Evolutionary conservation across 768 basidiomycete genomes (phyloP), one percentile per base, ranked within the genome.

Genomic region (Mycena polygramma): DNA sequence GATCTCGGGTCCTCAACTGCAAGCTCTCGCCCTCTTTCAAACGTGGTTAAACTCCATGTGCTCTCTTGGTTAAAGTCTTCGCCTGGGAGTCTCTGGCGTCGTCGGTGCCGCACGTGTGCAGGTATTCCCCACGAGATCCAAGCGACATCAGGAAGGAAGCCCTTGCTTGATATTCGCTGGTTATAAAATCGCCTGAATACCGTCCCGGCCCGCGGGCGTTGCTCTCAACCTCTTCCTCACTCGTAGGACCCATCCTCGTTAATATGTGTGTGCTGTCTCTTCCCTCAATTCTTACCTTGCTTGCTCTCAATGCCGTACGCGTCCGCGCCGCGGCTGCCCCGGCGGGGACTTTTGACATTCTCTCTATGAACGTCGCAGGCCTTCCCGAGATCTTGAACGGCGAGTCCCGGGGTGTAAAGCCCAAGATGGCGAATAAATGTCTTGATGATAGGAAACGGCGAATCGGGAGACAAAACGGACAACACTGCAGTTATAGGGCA

Each of bases 361-460:
- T 74, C 35, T 74, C 73, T 6, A 71, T 68, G 69, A 74, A 74
- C 53, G 73, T 74, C 41, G 73, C 73, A 1, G 73, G 73, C 5
- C 70, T 74, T 7, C 73, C 73, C 1, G 66, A 55, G 37, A 66
- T 66, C 13, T 60, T 71, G 17, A 66, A 66, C 52, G 62, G 41
- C 41, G 10, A 41, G 10, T 41, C 9, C 15, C 41, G 4, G 3
- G 41, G 10, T 41, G 11, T 2, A 15, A 41, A 10, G 9, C 41
- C 11, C 9, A 15, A 41, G 15, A 10, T 2, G 41, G 11, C 41
- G 41, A 41, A 11, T 41, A 41, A 41, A 41, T 15, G 10, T 41
- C 41, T 41, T 10, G 41, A 10, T 13, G 41, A n/a, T 20, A 57
- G 55, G 41, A 10, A 41, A 41, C 15, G 41, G 69, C 35, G 70